phyloP scores from a whole-genome alignment of 345 rosid species.

The Ailanthus altissimus region DNA sequence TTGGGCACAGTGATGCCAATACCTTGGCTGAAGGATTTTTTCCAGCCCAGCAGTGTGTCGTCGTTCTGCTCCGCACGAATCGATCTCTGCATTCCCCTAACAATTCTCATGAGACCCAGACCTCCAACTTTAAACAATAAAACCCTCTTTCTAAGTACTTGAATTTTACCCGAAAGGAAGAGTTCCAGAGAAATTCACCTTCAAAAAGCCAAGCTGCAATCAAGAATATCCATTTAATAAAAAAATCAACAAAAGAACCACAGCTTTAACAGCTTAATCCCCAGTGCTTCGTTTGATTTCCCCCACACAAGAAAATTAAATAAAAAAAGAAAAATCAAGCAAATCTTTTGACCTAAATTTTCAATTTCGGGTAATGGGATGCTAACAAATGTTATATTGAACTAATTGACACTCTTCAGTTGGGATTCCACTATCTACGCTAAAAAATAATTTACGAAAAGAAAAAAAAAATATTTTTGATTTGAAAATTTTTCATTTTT shows the following conservation, averaged over 20 bases:
- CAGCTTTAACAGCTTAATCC: slow-evolving; percentile 13
- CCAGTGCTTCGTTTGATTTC: slow-evolving; percentile 1
- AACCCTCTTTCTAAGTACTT: slow-evolving; percentile 53
- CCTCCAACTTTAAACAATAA: slow-evolving; percentile 66
- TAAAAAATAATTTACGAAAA: background rate
- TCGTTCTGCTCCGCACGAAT: slow-evolving; percentile 62
- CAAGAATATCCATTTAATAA: slow-evolving; percentile 37
- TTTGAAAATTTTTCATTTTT: background rate
- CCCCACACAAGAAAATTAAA: background rate
- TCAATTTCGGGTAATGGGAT: background rate
- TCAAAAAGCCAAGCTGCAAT: slow-evolving; percentile 55
- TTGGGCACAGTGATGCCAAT: slow-evolving; percentile 75
- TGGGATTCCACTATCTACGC: background rate
- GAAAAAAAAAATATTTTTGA: background rate
- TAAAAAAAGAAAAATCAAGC: slow-evolving; percentile 17
- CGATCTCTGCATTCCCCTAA: slow-evolving; percentile 98
- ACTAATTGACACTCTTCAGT: background rate
- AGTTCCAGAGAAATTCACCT: slow-evolving; percentile 42
- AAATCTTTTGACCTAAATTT: slow-evolving; percentile 18
- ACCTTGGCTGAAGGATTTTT: slow-evolving; percentile 83
- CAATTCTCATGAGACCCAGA: slow-evolving; percentile 90
- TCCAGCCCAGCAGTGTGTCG: slow-evolving; percentile 57
- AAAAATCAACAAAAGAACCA: slow-evolving; percentile 28
- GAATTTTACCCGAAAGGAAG: slow-evolving; percentile 47
- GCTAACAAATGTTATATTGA: background rate